Conservation (phyloP, 768 basidiomycete species). For the Cystoderma amianthinum region DNA sequence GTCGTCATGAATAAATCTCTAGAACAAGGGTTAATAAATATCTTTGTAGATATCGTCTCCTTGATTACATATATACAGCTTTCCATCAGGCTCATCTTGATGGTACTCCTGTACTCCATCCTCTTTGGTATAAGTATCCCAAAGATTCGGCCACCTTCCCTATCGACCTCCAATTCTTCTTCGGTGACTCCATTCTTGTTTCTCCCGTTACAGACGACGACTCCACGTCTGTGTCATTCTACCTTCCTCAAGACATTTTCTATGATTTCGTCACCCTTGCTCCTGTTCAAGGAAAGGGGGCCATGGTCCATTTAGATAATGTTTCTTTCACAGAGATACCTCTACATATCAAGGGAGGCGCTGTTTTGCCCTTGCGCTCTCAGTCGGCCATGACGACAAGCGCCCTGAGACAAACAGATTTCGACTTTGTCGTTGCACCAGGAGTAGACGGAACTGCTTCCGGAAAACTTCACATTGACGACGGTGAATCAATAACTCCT, state of each 20-base stretch:
- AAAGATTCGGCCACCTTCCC: constrained; percentile 49
- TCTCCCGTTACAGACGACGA: constrained; percentile 62
- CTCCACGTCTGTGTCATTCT: constrained; percentile 49
- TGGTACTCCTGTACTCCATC: constrained; percentile 61
- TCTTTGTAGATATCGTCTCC: constrained; percentile 45
- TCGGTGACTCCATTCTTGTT: constrained; percentile 58
- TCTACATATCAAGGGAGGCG: constrained; percentile 54
- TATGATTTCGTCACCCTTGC: constrained; percentile 53
- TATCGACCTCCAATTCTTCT: constrained; percentile 67
- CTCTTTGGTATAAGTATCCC: constrained; percentile 64
- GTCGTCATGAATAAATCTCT: constrained; percentile 7
- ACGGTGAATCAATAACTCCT: constrained; percentile 45
- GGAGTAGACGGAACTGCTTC: constrained; percentile 39
- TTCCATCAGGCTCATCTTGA: constrained; percentile 51
- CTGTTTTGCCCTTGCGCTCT: constrained; percentile 49
- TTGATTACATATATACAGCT: constrained; percentile 69
- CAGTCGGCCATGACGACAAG: constrained; percentile 55
- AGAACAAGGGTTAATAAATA: background rate
- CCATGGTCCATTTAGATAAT: constrained; percentile 33
- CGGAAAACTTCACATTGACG: constrained; percentile 56
- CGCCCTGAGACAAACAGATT: constrained; percentile 44
- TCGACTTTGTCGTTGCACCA: constrained; percentile 60
- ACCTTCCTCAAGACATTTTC: constrained; percentile 59
- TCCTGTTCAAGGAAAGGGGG: constrained; percentile 40
- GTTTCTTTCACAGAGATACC: constrained; percentile 54